Base-by-base conservation (phyloP, 495 filamentous ascomycete genomes). In the Niebla homalea region DNA sequence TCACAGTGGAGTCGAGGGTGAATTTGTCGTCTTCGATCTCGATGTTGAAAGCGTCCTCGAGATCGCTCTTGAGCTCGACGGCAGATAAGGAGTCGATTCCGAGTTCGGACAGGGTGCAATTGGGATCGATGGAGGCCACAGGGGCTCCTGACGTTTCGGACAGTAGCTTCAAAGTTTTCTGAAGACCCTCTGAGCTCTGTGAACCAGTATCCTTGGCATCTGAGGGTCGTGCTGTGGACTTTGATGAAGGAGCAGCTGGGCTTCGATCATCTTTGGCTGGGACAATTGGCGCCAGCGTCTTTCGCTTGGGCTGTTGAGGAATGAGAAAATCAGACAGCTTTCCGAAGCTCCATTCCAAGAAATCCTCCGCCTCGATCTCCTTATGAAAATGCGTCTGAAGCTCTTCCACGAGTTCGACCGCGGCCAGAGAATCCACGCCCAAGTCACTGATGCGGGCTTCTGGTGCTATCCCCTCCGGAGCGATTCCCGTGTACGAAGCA, bases 391-490 rank as follows among this genome's bases (percentile, higher is more conserved):
- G 26, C 11, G 45, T 22, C 25, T 41, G 38, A 36, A 54, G 25
- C 29, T 56, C 57, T 23, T 58, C 57, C 11, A 42, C 46, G 11
- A 60, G 49, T 41, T 60, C 57, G 10, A 55, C 48, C 14, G 57
- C 40, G 20, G 57, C 56, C n/a, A 59, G 43, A 20, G 57, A 60
- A 41, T 59, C 57, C 8, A 59, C 50, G 7, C 57, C 57, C 2
- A 60, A 38, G 23, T 49, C 45, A 7, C 25, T 37, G 18, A 60
- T 51, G 16, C n/a, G 19, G 11, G 46, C 38, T 36, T 41, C 48
- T 12, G 36, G 40, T 22, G 38, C 20, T 19, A 60, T 50, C 22
- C 52, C 39, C 2, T 44, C 51, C 23, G 22, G 21, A 14, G 57
- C 19, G 36, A 54, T 19, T 20, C 57, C 49, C 36, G 46, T 46